These are phyloP conservation scores for Hortaea werneckii DNA, from an alignment of 2,329 filamentous ascomycete species.

Conservation along the genomic window DNA sequence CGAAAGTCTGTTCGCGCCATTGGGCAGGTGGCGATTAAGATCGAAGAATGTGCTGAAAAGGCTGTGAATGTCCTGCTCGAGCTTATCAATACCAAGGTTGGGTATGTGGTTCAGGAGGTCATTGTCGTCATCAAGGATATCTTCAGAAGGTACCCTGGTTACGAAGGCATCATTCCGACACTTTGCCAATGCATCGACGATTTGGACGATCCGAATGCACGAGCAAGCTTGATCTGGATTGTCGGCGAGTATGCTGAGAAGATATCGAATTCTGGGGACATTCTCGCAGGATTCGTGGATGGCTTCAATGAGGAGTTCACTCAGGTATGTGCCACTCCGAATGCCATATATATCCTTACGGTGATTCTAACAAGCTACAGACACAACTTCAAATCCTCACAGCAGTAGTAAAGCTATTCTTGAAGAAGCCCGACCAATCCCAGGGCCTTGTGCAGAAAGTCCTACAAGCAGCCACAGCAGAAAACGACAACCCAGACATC, in stretches of 20 bases:
- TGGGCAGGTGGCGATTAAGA: conserved; percentile 96
- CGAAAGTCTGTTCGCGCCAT: conserved; percentile 90
- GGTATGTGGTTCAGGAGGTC: conserved; percentile 97
- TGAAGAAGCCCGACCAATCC: conserved; percentile 90
- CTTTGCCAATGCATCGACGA: conserved; percentile 96
- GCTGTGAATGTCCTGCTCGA: conserved; percentile 91
- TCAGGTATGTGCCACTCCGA: conserved; percentile 47
- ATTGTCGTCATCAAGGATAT: conserved; percentile 99
- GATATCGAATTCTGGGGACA: conserved; percentile 96
- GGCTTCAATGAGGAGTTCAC: conserved; percentile 94
- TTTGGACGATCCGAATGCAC: conserved; percentile 82
- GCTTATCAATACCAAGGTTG: conserved; percentile 92
- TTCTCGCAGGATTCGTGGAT: conserved; percentile 82
- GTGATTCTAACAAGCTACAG: conserved; percentile 39
- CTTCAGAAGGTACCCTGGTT: conserved; percentile 91
- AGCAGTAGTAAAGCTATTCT: conserved; percentile 90
- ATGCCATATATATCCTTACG: neutral
- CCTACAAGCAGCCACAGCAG: conserved; percentile 79
- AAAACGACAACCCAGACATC: conserved; percentile 96
- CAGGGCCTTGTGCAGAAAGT: conserved; percentile 91
- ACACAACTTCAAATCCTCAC: conserved; percentile 98
- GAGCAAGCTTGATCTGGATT: conserved; percentile 93
- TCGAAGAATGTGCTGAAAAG: conserved; percentile 86
- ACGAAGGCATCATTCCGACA: conserved; percentile 94
- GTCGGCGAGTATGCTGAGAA: conserved; percentile 99